A percentile compares a stretch with the other conserved stretches of the same genome.
phyloP scores from a whole-genome alignment of 768 basidiomycete genomes.

The Pleurotus giganteus region DNA sequence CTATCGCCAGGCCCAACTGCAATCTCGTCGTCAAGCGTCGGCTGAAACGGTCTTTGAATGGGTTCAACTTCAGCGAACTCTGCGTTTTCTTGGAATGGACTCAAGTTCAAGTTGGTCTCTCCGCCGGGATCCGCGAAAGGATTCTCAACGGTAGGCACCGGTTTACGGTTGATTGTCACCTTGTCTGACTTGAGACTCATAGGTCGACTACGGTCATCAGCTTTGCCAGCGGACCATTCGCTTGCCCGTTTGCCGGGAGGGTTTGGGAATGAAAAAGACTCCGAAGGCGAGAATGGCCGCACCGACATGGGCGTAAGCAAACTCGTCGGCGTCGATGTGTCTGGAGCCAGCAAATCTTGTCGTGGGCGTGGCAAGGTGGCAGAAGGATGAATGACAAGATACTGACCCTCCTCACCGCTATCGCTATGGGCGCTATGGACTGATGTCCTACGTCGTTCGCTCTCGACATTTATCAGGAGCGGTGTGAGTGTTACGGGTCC shows the following conservation, averaged over 20 bases:
- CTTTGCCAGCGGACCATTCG: constrained; percentile 12
- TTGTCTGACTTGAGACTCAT: constrained; percentile 11
- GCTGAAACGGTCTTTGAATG: constrained; percentile 54
- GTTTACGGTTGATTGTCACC: constrained; percentile 8
- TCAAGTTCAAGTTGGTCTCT: neutral
- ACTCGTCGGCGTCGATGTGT: constrained; percentile 11
- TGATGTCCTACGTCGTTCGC: constrained; percentile 32
- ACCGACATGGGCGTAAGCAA: constrained; percentile 53
- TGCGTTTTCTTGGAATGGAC: constrained; percentile 11
- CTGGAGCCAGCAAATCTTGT: neutral
- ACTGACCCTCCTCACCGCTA: constrained; percentile 38
- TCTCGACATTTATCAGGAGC: constrained; percentile 13
- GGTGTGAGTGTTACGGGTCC: constrained; percentile 6
- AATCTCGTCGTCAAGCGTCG: constrained; percentile 62
- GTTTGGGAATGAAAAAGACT: constrained; percentile 68
- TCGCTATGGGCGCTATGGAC: constrained; percentile 37
- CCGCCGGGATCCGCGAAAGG: constrained; percentile 23
- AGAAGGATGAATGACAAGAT: constrained; percentile 29
- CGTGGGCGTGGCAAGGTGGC: neutral
- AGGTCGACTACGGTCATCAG: neutral
- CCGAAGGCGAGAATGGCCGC: constrained; percentile 64
- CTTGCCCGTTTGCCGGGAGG: constrained; percentile 40
- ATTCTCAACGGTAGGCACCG: constrained; percentile 14
- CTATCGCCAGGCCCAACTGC: constrained; percentile 46
- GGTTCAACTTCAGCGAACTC: constrained; percentile 42